These are phyloP conservation scores for Alloteropsis semialata DNA, from an alignment of 176 grass and related monocot species.

Conservation along the genomic window DNA sequence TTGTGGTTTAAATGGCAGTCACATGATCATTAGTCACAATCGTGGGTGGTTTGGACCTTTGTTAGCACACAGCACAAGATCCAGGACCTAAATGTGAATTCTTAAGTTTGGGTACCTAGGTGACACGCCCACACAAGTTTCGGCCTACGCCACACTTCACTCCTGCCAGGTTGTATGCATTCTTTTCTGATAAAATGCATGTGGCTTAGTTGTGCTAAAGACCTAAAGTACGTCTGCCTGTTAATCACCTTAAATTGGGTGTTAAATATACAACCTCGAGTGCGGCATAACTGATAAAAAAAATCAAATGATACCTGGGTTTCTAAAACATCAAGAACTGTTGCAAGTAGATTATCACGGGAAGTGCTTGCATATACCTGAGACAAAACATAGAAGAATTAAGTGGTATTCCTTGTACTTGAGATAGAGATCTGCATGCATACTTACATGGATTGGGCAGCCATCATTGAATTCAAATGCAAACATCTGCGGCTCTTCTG, in stretches of 20 bases:
- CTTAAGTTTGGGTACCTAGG: neutral
- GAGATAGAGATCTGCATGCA: neutral
- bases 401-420: slow-evolving; percentile 10
- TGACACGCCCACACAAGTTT: neutral
- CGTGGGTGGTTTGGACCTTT: neutral
- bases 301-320: slow-evolving; percentile 55
- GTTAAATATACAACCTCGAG: slow-evolving; percentile 25
- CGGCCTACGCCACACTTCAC: neutral
- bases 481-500: slow-evolving; percentile 99
- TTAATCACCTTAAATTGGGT: slow-evolving; percentile 5
- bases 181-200: slow-evolving; percentile 5
- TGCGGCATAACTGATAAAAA: slow-evolving; percentile 12
- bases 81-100: neutral
- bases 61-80: neutral
- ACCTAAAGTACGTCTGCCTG: neutral
- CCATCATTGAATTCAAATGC: slow-evolving; percentile 98
- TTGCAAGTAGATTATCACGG: slow-evolving; percentile 93
- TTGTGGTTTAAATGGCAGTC: neutral
- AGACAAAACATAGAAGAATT: slow-evolving; percentile 32
- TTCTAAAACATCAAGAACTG: slow-evolving; percentile 87
- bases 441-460: slow-evolving; percentile 94
- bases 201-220: neutral
- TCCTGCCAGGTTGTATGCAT: neutral
- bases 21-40: neutral
- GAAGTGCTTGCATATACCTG: slow-evolving; percentile 99